phyloP scores from a whole-genome alignment of 2,329 filamentous ascomycete genomes.

The Aureobasidium musti region DNA sequence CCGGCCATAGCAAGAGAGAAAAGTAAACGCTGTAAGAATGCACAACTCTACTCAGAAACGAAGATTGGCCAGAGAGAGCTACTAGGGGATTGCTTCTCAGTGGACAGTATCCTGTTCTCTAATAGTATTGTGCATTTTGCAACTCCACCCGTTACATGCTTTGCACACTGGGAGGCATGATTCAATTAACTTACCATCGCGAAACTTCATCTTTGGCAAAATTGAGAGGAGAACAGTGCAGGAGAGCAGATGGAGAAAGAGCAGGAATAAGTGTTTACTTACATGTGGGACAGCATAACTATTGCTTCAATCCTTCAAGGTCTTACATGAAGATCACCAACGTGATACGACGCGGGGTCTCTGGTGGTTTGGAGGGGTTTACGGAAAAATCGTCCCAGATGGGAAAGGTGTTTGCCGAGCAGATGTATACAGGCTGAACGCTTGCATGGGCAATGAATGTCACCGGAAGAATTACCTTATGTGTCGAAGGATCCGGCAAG shows the following conservation, averaged over 20 bases:
- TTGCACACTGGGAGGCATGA: too few relatives aligned
- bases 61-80: background rate
- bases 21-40: too few relatives aligned
- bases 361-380: background rate
- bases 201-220: constrained; percentile 58
- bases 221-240: background rate
- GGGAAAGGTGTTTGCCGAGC: constrained; percentile 8
- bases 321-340: constrained; percentile 4
- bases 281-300: too few relatives aligned
- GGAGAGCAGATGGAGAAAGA: background rate
- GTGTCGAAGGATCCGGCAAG: background rate
- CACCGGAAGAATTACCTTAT: constrained; percentile 9
- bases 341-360: constrained; percentile 3
- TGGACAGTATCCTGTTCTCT: too few relatives aligned
- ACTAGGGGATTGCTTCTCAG: too few relatives aligned
- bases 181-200: constrained; percentile 51
- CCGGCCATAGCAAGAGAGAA: too few relatives aligned
- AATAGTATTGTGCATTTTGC: too few relatives aligned
- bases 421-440: constrained; percentile 11
- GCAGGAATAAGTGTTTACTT: background rate
- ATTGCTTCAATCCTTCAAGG: background rate
- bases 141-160: too few relatives aligned
- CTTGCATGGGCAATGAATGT: background rate
- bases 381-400: constrained; percentile 20
- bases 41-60: too few relatives aligned